Evolutionary conservation across 768 basidiomycete genomes (phyloP).

Genomic region (Leccinum boreale): DNA sequence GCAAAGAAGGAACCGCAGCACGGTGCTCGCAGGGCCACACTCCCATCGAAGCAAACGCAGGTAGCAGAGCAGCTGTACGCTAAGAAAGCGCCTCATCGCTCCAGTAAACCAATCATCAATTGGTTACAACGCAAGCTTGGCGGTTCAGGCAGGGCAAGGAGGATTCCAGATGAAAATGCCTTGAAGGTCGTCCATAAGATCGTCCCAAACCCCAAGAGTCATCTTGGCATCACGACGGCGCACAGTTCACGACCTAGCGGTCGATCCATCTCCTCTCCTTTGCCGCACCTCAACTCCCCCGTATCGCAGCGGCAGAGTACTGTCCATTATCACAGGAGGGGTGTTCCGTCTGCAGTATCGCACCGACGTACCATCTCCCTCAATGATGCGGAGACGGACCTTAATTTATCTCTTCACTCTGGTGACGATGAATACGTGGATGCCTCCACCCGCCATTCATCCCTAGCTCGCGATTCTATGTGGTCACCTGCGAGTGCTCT

Average conservation of each 20-base stretch:
- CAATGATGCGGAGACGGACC: constrained; percentile 53
- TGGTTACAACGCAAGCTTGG: constrained; percentile 89
- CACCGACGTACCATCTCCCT: constrained; percentile 64
- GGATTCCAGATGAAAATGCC: constrained; percentile 36
- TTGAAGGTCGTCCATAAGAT: constrained; percentile 12
- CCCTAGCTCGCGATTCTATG: constrained; percentile 65
- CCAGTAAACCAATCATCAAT: constrained; percentile 83
- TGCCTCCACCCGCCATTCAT: constrained; percentile 51
- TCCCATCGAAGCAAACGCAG: constrained; percentile 23
- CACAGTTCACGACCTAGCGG: constrained; percentile 22
- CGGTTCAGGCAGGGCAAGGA: constrained; percentile 59
- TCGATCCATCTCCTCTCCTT: constrained; percentile 30
- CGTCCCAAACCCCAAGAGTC: constrained; percentile 14
- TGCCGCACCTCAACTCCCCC: constrained; percentile 17
- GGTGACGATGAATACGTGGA: constrained; percentile 42
- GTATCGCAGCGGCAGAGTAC: constrained; percentile 27
- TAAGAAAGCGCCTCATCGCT: constrained; percentile 65
- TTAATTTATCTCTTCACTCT: constrained; percentile 33
- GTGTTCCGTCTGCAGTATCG: constrained; percentile 20
- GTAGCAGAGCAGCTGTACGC: constrained; percentile 35
- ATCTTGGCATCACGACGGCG: constrained; percentile 7
- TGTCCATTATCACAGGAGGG: constrained; percentile 16
- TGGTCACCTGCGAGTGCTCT: constrained; percentile 75
- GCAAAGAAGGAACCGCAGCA: constrained; percentile 18
- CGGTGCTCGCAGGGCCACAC: constrained; percentile 17